Evolutionary conservation across 225 moss, liverwort and hornwort genomes (phyloP), one percentile per base, ranked within the genome.

Genomic region (Marchantia paleacea): DNA sequence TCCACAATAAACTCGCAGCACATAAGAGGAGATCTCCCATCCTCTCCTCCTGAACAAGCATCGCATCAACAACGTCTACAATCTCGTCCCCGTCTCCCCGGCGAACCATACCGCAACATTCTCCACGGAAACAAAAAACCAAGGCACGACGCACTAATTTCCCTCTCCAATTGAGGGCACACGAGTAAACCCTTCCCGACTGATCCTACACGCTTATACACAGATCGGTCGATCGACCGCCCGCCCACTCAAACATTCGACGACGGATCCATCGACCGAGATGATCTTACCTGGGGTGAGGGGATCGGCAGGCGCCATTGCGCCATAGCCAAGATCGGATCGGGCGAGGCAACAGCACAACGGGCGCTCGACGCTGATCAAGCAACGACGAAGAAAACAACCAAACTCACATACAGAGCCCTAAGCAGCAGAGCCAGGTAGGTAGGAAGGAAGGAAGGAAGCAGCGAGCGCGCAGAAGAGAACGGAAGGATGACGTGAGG

Each of bases 301-400:
- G 47, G 88, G 81, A 15, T 85, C 85, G 65, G 64, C 18, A 73
- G 88, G 82, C 79, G 85, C 88, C 88, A 88, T 79, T 83, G 68
- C 76, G 83, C 83, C 78, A 81, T 81, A 69, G 74, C 60, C 57
- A 52, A 79, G 61, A 74, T 64, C 74, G 48, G 49, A 61, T 12
- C 24, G 6, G n/a, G n/a, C n/a, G n/a, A n/a, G n/a, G n/a, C n/a
- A n/a, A n/a, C n/a, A n/a, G n/a, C n/a, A n/a, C n/a, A 54, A 72
- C 16, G 22, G 24, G 25, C 11, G 8, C 54, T 29, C 58, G 15
- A 28, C 15, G 18, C 28, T 30, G 25, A 72, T 20, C 19, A 14
- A 47, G 25, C 51, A 24, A 24, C 51, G 16, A 62, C n/a, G 24
- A 62, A 24, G 62, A 69, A 72, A 10, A 72, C 47, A n/a, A 72